These are phyloP conservation scores for Chalara sp. DNA, from an alignment of 2,329 filamentous ascomycete genomes.

Conservation along the genomic window DNA sequence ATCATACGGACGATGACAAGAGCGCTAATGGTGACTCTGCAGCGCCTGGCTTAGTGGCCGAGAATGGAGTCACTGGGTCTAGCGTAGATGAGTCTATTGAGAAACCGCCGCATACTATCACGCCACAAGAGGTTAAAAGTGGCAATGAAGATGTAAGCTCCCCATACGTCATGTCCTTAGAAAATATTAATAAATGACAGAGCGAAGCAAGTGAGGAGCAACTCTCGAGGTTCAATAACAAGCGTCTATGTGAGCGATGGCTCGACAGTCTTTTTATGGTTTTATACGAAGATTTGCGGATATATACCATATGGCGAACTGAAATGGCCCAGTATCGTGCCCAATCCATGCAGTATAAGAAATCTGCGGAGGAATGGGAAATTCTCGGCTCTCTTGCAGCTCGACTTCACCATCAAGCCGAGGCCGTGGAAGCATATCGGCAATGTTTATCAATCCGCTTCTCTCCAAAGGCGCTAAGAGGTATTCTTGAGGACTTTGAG, in stretches of 20 bases:
- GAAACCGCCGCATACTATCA: slow-evolving; percentile 72
- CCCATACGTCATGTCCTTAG: slow-evolving; percentile 10
- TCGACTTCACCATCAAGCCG: slow-evolving; percentile 83
- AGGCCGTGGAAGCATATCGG: slow-evolving; percentile 89
- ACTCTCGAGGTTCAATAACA: slow-evolving; percentile 91
- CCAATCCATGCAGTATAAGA: slow-evolving; percentile 92
- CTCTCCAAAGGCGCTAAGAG: slow-evolving; percentile 84
- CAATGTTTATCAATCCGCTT: slow-evolving; percentile 83
- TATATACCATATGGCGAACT: slow-evolving; percentile 98
- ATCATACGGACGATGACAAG: slow-evolving; percentile 26
- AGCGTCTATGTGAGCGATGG: slow-evolving; percentile 95
- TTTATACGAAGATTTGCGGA: slow-evolving; percentile 91
- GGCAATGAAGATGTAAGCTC: slow-evolving; percentile 61
- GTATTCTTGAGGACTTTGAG: slow-evolving; percentile 75
- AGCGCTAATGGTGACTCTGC: slow-evolving; percentile 24
- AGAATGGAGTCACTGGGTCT: slow-evolving; percentile 17
- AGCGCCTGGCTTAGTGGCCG: slow-evolving; percentile 17
- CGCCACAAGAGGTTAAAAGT: slow-evolving; percentile 69
- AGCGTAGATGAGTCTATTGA: slow-evolving; percentile 46
- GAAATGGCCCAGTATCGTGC: slow-evolving; percentile 94
- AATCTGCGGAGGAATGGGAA: slow-evolving; percentile 96
- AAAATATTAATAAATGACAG: slow-evolving; percentile 33
- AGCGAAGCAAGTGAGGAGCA: slow-evolving; percentile 59
- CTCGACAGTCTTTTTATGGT: slow-evolving; percentile 99
- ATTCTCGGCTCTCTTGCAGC: slow-evolving; percentile 90